phyloP scores from a whole-genome alignment of 805 yeast genomes.

The Saturnispora silvae region DNA sequence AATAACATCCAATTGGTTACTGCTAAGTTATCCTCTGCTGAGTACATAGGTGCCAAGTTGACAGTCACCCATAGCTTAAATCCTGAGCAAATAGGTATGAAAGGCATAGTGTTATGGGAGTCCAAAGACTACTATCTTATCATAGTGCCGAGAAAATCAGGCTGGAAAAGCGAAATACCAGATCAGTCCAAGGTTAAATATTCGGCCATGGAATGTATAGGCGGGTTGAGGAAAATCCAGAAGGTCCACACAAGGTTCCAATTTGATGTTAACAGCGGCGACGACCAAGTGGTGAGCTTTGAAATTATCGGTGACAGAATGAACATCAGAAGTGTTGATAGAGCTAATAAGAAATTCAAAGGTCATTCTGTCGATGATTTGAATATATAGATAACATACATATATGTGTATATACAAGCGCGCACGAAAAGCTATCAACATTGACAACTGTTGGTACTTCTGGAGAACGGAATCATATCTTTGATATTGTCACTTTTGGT shows the following conservation, averaged over 20 bases:
- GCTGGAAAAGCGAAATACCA: constrained; percentile 25
- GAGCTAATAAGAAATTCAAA: constrained; percentile 80
- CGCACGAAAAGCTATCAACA: constrained; percentile 25
- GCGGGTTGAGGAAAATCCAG: constrained; percentile 57
- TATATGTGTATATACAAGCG: background rate
- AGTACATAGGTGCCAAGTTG: constrained; percentile 66
- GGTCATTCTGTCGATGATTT: constrained; percentile 47
- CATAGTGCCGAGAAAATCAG: constrained; percentile 36
- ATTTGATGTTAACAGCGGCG: constrained; percentile 27
- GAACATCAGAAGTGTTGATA: constrained; percentile 62
- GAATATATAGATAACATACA: constrained; percentile 7
- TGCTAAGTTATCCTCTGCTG: constrained; percentile 61
- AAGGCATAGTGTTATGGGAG: constrained; percentile 81
- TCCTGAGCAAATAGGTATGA: constrained; percentile 43
- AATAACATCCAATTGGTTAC: constrained; percentile 27
- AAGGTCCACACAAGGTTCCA: constrained; percentile 59
- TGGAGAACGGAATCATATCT: constrained; percentile 81
- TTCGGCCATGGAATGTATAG: constrained; percentile 29
- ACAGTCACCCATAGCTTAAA: constrained; percentile 50
- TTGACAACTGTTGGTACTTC: constrained; percentile 48
- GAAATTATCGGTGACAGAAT: constrained; percentile 72
- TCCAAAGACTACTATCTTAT: constrained; percentile 62
- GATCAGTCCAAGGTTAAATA: constrained; percentile 11
- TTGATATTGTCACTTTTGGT: constrained; percentile 68
- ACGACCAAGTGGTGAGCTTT: constrained; percentile 31